A percentile compares a stretch with the other conserved stretches of the same genome.
Evolutionary conservation across 2,329 filamentous ascomycete species (phyloP).

Genomic region (Dactylellina haptotyla): DNA sequence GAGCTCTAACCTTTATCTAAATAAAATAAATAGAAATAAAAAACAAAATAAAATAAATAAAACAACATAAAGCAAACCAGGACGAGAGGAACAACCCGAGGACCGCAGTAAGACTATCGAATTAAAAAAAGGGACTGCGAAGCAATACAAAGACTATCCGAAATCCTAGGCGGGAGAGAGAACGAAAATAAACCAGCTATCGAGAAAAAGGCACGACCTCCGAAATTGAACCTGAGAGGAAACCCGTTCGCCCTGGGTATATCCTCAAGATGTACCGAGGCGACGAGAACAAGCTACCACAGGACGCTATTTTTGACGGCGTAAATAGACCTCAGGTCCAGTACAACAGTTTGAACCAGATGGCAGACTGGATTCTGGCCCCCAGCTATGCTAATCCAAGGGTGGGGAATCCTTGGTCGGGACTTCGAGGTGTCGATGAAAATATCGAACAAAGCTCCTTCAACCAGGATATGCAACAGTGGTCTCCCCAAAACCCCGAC

Average conservation of each 20-base stretch:
- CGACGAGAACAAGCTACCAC: constrained; percentile 13
- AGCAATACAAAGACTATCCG: neutral
- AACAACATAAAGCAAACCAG: neutral
- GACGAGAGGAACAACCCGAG: constrained; percentile 1
- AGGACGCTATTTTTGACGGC: constrained; percentile 14
- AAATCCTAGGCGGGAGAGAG: neutral
- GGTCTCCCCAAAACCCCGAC: constrained; percentile 21
- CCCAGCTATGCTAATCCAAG: constrained; percentile 16
- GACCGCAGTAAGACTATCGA: no score
- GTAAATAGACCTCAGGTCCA: constrained; percentile 19
- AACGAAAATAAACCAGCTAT: no score
- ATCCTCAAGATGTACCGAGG: constrained; percentile 40
- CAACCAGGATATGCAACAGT: constrained; percentile 38
- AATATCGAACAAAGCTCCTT: constrained; percentile 30
- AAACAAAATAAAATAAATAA: neutral
- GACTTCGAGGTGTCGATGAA: constrained; percentile 34
- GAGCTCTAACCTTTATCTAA: constrained; percentile 28
- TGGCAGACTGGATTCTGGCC: constrained; percentile 28
- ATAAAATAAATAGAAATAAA: neutral
- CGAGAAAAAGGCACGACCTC: no score
- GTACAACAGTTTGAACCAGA: constrained; percentile 19
- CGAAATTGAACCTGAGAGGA: neutral
- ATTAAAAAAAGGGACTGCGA: neutral
- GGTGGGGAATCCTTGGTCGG: constrained; percentile 40
- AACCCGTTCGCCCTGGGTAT: constrained; percentile 2